Evolutionary conservation across 352 stramenopile species (phyloP).

Genomic region (Pythium diclinum): DNA sequence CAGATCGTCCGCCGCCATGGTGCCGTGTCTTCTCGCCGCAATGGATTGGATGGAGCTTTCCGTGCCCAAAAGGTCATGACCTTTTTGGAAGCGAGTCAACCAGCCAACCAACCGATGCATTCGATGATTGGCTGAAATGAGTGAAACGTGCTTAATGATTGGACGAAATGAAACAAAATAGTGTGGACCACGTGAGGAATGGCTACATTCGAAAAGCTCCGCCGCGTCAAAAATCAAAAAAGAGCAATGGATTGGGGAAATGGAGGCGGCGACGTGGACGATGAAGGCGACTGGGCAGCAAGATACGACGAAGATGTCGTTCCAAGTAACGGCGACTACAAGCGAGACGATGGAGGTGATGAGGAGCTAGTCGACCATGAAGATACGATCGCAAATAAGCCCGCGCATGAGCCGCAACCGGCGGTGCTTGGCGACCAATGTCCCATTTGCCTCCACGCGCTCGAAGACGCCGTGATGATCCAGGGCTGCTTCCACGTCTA

Average conservation of each 20-base stretch:
- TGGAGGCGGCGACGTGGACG: conserved; percentile 8
- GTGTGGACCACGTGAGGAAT: conserved; percentile 16
- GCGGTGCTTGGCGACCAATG: conserved; percentile 66
- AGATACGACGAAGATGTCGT: conserved; percentile 26
- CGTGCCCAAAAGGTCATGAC: conserved; percentile 26
- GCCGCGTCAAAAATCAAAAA: background rate
- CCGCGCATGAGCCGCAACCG: background rate
- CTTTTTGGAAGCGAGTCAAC: background rate
- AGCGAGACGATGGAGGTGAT: conserved; percentile 25
- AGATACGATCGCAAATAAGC: background rate
- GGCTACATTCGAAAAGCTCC: background rate
- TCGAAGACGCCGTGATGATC: conserved; percentile 60
- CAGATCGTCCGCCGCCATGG: conserved; percentile 67
- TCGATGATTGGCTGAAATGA: conserved; percentile 4
- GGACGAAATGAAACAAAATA: conserved; percentile 28
- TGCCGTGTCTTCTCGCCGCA: background rate
- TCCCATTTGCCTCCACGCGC: conserved; percentile 61
- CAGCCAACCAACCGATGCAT: conserved; percentile 1
- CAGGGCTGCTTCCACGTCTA: conserved; percentile 67
- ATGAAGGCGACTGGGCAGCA: conserved; percentile 47
- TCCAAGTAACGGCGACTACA: background rate
- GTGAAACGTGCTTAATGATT: conserved; percentile 26
- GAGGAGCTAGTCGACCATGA: conserved; percentile 16
- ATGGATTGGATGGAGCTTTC: conserved; percentile 26
- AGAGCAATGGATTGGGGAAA: conserved; percentile 1